Evolutionary conservation across 2,329 filamentous ascomycete genomes (phyloP), one percentile per base, ranked within the genome.

Genomic region (Sporothrix pseudoabietina): DNA sequence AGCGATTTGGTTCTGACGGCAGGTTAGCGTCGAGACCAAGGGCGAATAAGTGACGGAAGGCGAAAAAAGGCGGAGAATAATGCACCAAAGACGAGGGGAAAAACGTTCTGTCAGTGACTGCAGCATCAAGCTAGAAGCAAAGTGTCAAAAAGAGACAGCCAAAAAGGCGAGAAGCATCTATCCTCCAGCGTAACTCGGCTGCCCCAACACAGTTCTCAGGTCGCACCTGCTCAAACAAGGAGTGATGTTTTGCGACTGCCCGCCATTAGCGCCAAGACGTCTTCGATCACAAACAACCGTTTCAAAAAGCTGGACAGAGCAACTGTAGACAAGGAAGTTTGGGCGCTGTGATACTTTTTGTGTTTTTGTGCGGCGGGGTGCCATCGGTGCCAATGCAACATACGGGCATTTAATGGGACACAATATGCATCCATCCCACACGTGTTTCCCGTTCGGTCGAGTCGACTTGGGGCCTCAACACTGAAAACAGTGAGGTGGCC

Each of bases 1-100:
- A 71, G 69, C 69, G 69, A 71, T 19, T 57, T 54, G 69, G 69
- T 16, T 41, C 69, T 35, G 69, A 63, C 69, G 69, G 69, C 69
- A 55, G 54, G 35, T 61, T 9, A n/a, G 12, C 63, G 65, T 30
- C 14, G 41, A 26, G 41, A 14, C 14, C 47, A 52, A 41, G 39
- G 30, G 68, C n/a, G 32, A 57, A 59, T 10, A 39, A 39, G 59
- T 19, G 49, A 19, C 49, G 41, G 41, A 54, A n/a, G 32, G 30
- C 49, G 26, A 52, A 35, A 49, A 35, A 47, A 19, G 57, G 32
- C 19, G 57, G 57, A 47, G 47, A 47, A 47, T 59, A 71, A 26
- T 30, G 59, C n/a, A n/a, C 35, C 59, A 16, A 68, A 55, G 54
- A 65, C 19, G 16, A 35, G 32, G 71, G 57, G 52, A 30, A 59